Evolutionary conservation across 2,329 filamentous ascomycete species (phyloP), one percentile per base, ranked within the genome.

Genomic region (Sporothrix mexicana): DNA sequence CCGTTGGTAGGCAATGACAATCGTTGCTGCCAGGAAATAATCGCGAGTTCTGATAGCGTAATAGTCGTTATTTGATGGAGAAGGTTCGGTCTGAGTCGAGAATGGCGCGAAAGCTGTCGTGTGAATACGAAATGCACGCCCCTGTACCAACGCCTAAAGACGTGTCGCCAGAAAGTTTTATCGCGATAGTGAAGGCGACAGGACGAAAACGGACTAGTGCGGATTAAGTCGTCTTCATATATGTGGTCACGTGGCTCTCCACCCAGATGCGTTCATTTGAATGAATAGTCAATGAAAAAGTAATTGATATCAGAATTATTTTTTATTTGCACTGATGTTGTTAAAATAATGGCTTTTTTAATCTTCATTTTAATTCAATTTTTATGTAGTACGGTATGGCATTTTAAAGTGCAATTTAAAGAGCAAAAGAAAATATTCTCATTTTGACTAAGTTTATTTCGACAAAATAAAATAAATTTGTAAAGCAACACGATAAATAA

Each of bases 121-220:
- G 36, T 43, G 3, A 66, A 66, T 15, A 41, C 8, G 12, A n/a
- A 9, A 43, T 36, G n/a, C 36, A 17, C 23, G 43, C 41, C 61
- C 61, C 41, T 7, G 23, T 8, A 20, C 47, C 61, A 3, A 45
- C 15, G 36, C 12, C 36, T 8, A 62, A 62, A n/a, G 30, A 62
- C 41, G 61, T 66, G 61, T 45, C 61, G 61, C 41, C 41, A 41
- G 59, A 66, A 66, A 55, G 57, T 64, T 66, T 71, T 66, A 71
- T 66, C 70, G 70, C 55, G 69, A 71, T 71, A 64, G 41, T n/a
- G 55, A 59, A 17, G 20, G 43, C 25, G 30, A 36, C n/a, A 70
- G 36, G 9, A 23, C n/a, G 20, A 17, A 57, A 69, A n/a, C 2
- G 30, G 36, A 30, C 8, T 47, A 47, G 68, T 23, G 30, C 1